These are phyloP conservation scores for Fusarium citri DNA, from an alignment of 2,329 filamentous ascomycete species.

Conservation along the genomic window DNA sequence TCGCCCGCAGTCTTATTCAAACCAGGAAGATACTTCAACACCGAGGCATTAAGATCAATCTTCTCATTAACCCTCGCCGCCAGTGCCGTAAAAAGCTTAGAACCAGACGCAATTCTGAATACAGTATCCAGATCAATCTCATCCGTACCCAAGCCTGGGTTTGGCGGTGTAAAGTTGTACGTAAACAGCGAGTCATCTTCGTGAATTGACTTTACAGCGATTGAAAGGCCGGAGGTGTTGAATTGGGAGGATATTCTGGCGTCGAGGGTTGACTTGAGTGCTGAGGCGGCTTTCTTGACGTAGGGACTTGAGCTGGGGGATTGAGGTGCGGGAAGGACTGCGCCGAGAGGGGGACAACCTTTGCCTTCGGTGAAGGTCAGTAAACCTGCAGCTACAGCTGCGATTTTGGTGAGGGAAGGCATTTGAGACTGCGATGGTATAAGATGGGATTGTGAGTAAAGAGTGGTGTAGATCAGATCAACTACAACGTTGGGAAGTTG, in stretches of 20 bases:
- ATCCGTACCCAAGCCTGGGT: constrained; percentile 40
- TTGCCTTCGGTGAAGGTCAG: constrained; percentile 46
- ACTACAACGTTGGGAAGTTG: too few species aligned
- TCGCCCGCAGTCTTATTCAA: constrained; percentile 42
- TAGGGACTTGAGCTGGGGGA: constrained; percentile 48
- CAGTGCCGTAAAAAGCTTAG: constrained; percentile 52
- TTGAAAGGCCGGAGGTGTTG: constrained; percentile 51
- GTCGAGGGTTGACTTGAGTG: constrained; percentile 45
- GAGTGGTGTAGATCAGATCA: neutral
- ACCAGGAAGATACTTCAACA: constrained; percentile 60
- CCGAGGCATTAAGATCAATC: constrained; percentile 54
- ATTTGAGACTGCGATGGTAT: neutral
- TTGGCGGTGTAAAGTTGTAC: constrained; percentile 55
- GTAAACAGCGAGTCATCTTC: constrained; percentile 54
- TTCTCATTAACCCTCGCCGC: constrained; percentile 46
- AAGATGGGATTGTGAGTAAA: neutral
- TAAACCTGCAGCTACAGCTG: constrained; percentile 22
- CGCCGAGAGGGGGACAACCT: constrained; percentile 56
- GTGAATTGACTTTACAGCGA: constrained; percentile 57
- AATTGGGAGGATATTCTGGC: constrained; percentile 42
- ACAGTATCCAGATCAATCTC: constrained; percentile 50
- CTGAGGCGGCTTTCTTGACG: constrained; percentile 45
- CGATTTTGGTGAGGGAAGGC: constrained; percentile 35
- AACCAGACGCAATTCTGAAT: constrained; percentile 51
- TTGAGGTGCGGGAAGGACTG: constrained; percentile 54